phyloP scores from a whole-genome alignment of 1,139 yeast species.

The Meyerozyma elateridarum region DNA sequence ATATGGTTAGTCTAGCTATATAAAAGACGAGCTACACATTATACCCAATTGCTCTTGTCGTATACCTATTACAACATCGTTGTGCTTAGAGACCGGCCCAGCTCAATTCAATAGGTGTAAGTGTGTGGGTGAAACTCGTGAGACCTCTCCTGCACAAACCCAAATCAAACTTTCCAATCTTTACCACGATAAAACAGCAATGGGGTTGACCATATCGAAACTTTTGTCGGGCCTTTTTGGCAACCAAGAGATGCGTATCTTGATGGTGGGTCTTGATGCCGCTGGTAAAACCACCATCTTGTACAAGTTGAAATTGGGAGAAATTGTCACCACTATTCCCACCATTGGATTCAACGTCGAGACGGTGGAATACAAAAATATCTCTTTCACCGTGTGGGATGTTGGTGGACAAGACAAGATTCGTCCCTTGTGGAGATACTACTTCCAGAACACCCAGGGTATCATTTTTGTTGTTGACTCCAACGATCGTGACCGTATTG shows the following conservation, averaged over 20 bases:
- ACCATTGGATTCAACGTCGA: conserved; percentile 41
- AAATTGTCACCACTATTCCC: conserved; percentile 39
- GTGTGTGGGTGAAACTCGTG: no score
- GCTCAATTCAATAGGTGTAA: no score
- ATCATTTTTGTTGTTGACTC: conserved; percentile 40
- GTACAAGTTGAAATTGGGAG: conserved; percentile 39
- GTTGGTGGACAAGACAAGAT: conserved; percentile 44
- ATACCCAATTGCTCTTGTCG: no score
- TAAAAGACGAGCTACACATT: no score
- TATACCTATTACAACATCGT: no score
- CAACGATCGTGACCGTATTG: conserved; percentile 41
- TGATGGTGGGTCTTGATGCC: conserved; percentile 42
- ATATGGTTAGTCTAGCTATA: no score
- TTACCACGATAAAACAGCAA: conserved; percentile 21
- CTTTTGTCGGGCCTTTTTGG: conserved; percentile 62
- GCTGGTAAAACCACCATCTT: conserved; percentile 43
- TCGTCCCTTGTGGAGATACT: conserved; percentile 42
- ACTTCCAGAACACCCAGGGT: conserved; percentile 41
- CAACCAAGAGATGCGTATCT: conserved; percentile 40
- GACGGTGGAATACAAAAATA: conserved; percentile 40
- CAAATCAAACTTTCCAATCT: no score
- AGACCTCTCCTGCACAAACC: no score
- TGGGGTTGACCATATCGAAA: conserved; percentile 90
- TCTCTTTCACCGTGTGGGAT: conserved; percentile 41
- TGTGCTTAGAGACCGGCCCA: no score